These are phyloP conservation scores for Citrus glauca DNA, from an alignment of 345 rosid genomes.

Conservation along the genomic window DNA sequence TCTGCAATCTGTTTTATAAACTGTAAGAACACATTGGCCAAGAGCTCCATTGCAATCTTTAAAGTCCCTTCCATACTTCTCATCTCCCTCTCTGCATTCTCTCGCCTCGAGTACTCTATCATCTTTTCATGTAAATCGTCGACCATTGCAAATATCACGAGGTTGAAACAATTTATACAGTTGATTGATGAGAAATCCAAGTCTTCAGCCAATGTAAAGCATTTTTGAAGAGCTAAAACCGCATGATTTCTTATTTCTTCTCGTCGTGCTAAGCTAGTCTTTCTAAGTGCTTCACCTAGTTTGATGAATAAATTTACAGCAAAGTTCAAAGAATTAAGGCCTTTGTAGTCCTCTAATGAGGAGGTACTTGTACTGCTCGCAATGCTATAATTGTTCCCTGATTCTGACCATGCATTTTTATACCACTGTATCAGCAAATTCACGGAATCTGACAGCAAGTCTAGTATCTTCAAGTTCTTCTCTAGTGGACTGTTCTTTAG, in stretches of 20 bases:
- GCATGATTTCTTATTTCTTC: conserved; percentile 86
- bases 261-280: conserved; percentile 70
- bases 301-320: conserved; percentile 53
- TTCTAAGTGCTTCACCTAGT: conserved; percentile 75
- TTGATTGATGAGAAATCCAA: conserved; percentile 61
- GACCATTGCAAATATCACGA: conserved; percentile 58
- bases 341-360: conserved; percentile 57
- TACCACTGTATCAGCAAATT: conserved; percentile 54
- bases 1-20: conserved; percentile 47
- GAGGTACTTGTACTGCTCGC: conserved; percentile 51
- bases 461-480: conserved; percentile 65
- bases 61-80: conserved; percentile 89
- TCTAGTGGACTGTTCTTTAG: conserved; percentile 64
- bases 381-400: conserved; percentile 31
- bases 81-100: conserved; percentile 72
- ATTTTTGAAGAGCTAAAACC: conserved; percentile 41
- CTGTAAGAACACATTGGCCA: conserved; percentile 51
- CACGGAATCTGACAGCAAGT: conserved; percentile 67
- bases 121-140: conserved; percentile 90
- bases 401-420: conserved; percentile 36
- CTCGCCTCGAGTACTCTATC: conserved; percentile 74
- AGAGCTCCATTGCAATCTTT: conserved; percentile 59
- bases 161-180: conserved; percentile 56
- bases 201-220: conserved; percentile 55
- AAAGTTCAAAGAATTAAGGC: conserved; percentile 26